Evolutionary conservation across 1,284 basidiomycete species (phyloP).

Genomic region (Cutaneotrichosporon mucoides): DNA sequence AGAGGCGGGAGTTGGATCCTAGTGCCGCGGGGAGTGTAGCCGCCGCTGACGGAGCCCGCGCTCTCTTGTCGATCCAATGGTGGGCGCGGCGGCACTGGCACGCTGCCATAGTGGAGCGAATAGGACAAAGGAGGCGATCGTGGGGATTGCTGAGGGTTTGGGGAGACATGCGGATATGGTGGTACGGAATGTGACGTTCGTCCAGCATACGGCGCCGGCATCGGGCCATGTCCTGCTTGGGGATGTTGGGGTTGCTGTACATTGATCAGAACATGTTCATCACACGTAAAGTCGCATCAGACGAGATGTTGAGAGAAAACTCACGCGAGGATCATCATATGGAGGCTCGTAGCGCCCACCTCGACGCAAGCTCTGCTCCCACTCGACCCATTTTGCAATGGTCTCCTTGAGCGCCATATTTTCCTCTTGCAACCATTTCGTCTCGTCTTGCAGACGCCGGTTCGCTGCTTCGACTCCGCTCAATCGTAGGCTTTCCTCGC

Average conservation of each 20-base stretch:
- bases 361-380: constrained; percentile 5
- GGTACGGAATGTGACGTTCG: not conserved
- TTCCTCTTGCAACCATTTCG: constrained; percentile 27
- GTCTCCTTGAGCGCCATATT: constrained; percentile 25
- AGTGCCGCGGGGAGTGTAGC: not conserved
- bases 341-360: not conserved
- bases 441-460: constrained; percentile 32
- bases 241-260: not conserved
- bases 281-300: not conserved
- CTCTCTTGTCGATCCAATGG: not conserved
- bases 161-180: not conserved
- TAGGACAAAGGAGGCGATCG: not conserved
- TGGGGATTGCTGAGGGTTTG: not conserved
- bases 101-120: not conserved
- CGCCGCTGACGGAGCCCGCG: not conserved
- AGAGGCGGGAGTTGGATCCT: not conserved
- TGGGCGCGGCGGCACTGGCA: not conserved
- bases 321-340: not conserved
- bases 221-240: not conserved
- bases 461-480: constrained; percentile 36
- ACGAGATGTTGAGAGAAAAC: not conserved
- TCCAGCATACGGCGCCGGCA: not conserved
- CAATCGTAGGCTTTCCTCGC: constrained; percentile 27
- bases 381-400: constrained; percentile 22
- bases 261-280: not conserved